phyloP scores from a whole-genome alignment of 495 filamentous ascomycete genomes.

The Pseudoneurospora amorphoporcata region DNA sequence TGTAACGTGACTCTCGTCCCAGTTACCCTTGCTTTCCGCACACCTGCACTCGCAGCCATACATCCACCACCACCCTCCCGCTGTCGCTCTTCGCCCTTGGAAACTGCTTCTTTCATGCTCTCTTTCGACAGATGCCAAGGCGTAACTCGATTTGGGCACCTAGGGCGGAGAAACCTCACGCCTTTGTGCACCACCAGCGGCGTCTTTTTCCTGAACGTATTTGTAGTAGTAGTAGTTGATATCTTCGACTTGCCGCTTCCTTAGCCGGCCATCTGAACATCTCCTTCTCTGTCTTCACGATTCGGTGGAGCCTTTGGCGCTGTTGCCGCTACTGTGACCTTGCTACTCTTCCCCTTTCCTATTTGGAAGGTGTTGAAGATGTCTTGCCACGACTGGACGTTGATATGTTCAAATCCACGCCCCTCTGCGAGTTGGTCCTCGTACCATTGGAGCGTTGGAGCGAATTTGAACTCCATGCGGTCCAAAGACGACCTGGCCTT shows the following conservation, averaged over 20 bases:
- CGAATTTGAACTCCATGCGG: conserved; percentile 26
- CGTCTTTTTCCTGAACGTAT: not conserved
- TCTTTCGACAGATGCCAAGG: not conserved
- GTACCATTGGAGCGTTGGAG: conserved; percentile 35
- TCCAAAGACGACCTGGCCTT: conserved; percentile 7
- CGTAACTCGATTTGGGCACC: not conserved
- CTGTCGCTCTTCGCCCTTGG: not conserved
- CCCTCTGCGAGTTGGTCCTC: conserved; percentile 29
- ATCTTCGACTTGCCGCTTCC: not conserved
- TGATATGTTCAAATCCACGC: conserved; percentile 27
- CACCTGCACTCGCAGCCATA: not conserved
- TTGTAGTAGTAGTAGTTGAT: not conserved
- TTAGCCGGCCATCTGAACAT: not conserved
- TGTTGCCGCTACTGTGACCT: not conserved
- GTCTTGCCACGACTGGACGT: conserved; percentile 25
- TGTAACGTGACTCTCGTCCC: not conserved
- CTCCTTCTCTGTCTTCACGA: not conserved
- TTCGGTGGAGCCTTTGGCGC: not conserved
- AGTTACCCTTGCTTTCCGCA: not conserved
- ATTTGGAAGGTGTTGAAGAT: conserved; percentile 22
- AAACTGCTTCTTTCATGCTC: not conserved
- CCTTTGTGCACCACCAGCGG: not conserved
- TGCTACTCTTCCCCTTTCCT: not conserved
- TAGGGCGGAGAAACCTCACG: not conserved
- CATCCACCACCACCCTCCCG: not conserved